Evolutionary conservation across 78 protist genomes (phyloP).

Genomic region (Dictyostelium discoideum): dicty_2.7 NC_007089.4:4621501-4622000

Average conservation of each 20-base stretch:
- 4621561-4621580: constrained; percentile 55
- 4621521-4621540: constrained; percentile 58
- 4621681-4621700: constrained; percentile 76
- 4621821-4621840: constrained; percentile 46
- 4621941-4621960: constrained; percentile 64
- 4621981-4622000: constrained; percentile 15
- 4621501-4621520: constrained; percentile 62
- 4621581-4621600: constrained; percentile 75
- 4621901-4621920: constrained; percentile 60
- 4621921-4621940: constrained; percentile 64
- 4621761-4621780: constrained; percentile 55
- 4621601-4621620: constrained; percentile 71
- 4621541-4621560: constrained; percentile 33
- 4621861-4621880: constrained; percentile 52
- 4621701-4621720: constrained; percentile 25
- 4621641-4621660: constrained; percentile 82
- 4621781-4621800: constrained; percentile 72
- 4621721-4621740: constrained; percentile 35
- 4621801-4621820: constrained; percentile 54
- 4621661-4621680: constrained; percentile 65
- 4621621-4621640: constrained; percentile 59
- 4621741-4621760: constrained; percentile 67
- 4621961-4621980: constrained; percentile 11
- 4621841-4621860: constrained; percentile 66
- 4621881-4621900: constrained; percentile 45